Percentiles rank a stretch among this genome's conserved stretches.
phyloP scores from a whole-genome alignment of 2,329 filamentous ascomycete species.

The Aspergillus texensis region DNA sequence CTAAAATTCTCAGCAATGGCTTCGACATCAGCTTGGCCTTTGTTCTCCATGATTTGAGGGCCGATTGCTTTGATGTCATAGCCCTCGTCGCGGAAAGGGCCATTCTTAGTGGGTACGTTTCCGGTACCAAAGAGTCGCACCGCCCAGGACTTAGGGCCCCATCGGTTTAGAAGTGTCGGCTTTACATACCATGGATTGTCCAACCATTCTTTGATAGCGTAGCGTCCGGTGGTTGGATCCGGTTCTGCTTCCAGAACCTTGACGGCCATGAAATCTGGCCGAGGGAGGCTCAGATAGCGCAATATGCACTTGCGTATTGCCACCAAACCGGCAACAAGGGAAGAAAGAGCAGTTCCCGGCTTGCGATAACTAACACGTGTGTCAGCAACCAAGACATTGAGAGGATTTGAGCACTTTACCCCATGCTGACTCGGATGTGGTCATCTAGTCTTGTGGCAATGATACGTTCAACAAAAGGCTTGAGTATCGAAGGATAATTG shows the following conservation, averaged over 20 bases:
- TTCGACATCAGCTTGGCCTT: conserved; percentile 8
- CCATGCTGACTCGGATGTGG: conserved; percentile 21
- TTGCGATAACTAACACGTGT: background rate
- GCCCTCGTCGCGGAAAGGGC: conserved; percentile 15
- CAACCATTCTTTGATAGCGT: conserved; percentile 17
- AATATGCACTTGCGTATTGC: conserved; percentile 6
- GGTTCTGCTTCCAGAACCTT: conserved; percentile 9
- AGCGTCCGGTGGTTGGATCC: conserved; percentile 16
- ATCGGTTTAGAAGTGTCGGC: conserved; percentile 25
- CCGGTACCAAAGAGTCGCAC: conserved; percentile 23
- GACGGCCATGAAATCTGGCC: conserved; percentile 1
- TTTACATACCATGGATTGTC: conserved; percentile 31
- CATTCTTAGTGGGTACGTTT: conserved; percentile 21
- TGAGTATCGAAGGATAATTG: conserved; percentile 12
- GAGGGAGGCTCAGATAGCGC: conserved; percentile 11
- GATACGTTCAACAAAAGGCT: conserved; percentile 16
- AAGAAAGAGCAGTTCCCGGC: background rate
- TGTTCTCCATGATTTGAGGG: conserved; percentile 19
- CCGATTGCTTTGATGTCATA: conserved; percentile 25
- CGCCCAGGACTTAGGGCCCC: conserved; percentile 20
- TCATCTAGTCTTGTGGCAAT: conserved; percentile 19
- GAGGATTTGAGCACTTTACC: conserved; percentile 9
- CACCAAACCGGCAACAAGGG: background rate
- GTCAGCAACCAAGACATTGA: background rate
- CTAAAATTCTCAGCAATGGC: background rate